Conservation (phyloP, 768 basidiomycete species). For the Lepiota subincarnata region DNA sequence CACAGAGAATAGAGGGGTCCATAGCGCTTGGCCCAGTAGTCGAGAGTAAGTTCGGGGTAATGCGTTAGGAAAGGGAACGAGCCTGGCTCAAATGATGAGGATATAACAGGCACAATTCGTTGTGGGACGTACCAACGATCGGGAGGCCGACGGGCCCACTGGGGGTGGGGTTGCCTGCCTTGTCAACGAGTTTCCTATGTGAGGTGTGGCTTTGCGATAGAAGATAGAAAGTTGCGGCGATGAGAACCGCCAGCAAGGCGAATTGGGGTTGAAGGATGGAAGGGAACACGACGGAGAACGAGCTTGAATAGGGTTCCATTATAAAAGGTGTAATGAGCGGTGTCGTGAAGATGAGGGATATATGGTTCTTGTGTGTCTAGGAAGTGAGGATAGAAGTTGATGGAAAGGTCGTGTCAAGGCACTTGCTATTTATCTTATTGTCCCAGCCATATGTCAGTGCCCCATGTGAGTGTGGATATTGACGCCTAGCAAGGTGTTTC, state of each 20-base stretch:
- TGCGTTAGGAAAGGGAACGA: conserved; percentile 35
- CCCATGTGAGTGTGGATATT: no score
- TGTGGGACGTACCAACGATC: no score
- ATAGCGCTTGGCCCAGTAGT: conserved; percentile 38
- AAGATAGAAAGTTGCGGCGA: neutral
- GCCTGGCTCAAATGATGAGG: conserved; percentile 15
- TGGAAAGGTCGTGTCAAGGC: no score
- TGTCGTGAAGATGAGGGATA: no score
- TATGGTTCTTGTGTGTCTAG: no score
- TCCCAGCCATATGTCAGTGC: no score
- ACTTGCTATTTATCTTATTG: no score
- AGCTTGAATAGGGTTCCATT: neutral
- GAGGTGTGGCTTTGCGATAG: neutral
- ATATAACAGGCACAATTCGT: neutral
- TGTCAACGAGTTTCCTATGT: neutral
- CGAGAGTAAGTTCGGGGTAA: conserved; percentile 40
- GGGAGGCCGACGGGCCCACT: neutral
- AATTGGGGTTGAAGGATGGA: neutral
- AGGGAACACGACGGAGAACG: no score
- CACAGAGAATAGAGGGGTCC: conserved; percentile 42
- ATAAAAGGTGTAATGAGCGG: neutral
- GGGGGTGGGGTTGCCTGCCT: neutral
- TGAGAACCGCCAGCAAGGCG: neutral
- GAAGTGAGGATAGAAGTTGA: no score
- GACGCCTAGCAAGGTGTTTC: no score